phyloP scores from a whole-genome alignment of 2,329 filamentous ascomycete genomes.

The Colletotrichum neosansevieriae region DNA sequence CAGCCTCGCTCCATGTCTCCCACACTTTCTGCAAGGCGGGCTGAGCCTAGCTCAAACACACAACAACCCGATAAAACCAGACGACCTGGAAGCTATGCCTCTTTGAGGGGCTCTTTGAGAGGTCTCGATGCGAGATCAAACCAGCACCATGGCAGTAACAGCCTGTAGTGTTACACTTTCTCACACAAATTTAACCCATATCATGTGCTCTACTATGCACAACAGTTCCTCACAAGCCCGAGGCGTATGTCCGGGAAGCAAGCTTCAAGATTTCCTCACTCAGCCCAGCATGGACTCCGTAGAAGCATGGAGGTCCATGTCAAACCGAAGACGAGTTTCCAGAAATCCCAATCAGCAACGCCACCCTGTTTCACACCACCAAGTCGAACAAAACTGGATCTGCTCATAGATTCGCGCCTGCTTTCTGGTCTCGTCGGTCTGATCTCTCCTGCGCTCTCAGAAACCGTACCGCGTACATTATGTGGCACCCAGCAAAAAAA shows the following conservation, averaged over 20 bases:
- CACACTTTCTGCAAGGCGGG: background rate
- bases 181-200: too few species aligned
- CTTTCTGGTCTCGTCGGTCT: conserved; percentile 2
- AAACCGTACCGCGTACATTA: conserved; percentile 24
- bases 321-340: conserved; percentile 20
- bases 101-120: background rate
- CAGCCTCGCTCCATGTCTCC: background rate
- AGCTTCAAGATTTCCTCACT: background rate
- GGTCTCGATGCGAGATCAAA: background rate
- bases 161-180: too few species aligned
- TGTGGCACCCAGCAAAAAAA: conserved; percentile 6
- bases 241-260: background rate
- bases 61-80: background rate
- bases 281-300: conserved; percentile 5
- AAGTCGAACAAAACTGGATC: background rate
- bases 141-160: conserved; percentile 10
- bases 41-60: conserved; percentile 2
- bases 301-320: conserved; percentile 28
- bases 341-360: conserved; percentile 2
- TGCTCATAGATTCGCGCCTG: background rate
- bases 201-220: too few species aligned
- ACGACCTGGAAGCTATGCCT: background rate
- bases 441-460: background rate
- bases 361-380: conserved; percentile 22
- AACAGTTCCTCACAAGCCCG: background rate